Base-by-base conservation (phyloP, 192 early-diverging fungal genomes). In the Mortierella claussenii region DNA sequence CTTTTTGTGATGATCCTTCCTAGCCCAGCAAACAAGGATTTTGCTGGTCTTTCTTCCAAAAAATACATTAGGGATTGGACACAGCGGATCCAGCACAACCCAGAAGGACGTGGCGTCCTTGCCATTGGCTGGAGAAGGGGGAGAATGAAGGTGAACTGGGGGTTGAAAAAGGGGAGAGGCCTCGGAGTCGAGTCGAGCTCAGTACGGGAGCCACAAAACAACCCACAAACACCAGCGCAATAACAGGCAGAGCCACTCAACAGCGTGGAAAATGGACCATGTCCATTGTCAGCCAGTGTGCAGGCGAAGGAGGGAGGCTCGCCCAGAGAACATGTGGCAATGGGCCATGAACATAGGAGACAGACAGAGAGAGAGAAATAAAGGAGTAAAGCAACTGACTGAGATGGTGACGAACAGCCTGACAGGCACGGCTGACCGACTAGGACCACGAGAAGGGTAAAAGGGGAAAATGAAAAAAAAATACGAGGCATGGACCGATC, bases 131-230 rank as follows among this genome's bases (percentile, higher is more conserved):
- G 6, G 20, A n/a, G n/a, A n/a, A n/a, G n/a, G 10, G n/a, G 10
- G 42, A 47, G 36, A 51, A 49, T 54, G 49, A 18, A 24, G 9
- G 15, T 46, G 45, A 5, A 49, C 21, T 28, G 31, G 40, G 50
- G 62, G 50, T 34, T 42, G 36, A 66, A 68, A 57, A 57, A 57
- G 43, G 55, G 47, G 55, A 43, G 43, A 15, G 34, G n/a, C n/a
- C n/a, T n/a, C n/a, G n/a, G n/a, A n/a, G n/a, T n/a, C n/a, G n/a
- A n/a, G n/a, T 23, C 59, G 40, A 45, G 52, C 61, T 64, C 50
- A 65, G 24, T 54, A 65, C 40, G 62, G 55, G 62, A 65, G 62
- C 52, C 62, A 50, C 42, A 48, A 30, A 20, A 21, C 15, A 43
- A 51, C 20, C 15, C 46, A 20, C 21, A 20, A 56, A 49, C 31